Conservation (phyloP, 1,284 basidiomycete species). For the Moesziomyces sp. region DNA sequence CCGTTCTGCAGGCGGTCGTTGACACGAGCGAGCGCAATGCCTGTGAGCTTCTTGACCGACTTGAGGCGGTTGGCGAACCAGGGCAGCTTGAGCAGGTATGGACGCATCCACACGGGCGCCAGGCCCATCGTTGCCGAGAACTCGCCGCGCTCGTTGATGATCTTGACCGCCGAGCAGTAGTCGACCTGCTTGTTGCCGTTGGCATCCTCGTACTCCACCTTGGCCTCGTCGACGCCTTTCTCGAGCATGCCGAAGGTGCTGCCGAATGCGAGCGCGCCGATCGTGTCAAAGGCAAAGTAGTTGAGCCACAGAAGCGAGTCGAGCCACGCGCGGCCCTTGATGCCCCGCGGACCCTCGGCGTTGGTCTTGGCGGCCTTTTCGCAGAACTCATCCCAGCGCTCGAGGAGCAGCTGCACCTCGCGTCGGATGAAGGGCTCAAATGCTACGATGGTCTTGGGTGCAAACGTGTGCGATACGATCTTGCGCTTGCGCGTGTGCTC, state of each 20-base stretch:
- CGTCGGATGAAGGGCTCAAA: slow-evolving; percentile 63
- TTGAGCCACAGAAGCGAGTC: slow-evolving; percentile 75
- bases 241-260: slow-evolving; percentile 85
- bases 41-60: slow-evolving; percentile 76
- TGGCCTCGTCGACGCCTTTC: slow-evolving; percentile 78
- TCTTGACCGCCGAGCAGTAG: slow-evolving; percentile 82
- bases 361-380: slow-evolving; percentile 46
- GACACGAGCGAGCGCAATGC: slow-evolving; percentile 79
- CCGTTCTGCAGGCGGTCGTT: slow-evolving; percentile 75
- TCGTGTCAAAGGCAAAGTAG: slow-evolving; percentile 79
- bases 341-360: slow-evolving; percentile 45
- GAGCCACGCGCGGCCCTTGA: slow-evolving; percentile 59
- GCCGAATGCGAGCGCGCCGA: slow-evolving; percentile 65
- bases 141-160: slow-evolving; percentile 89
- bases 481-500: slow-evolving; percentile 90
- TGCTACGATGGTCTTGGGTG: slow-evolving; percentile 69
- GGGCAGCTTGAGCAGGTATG: slow-evolving; percentile 52
- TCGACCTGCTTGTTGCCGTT: slow-evolving; percentile 69
- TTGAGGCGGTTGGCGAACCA: slow-evolving; percentile 80
- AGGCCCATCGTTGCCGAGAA: slow-evolving; percentile 85
- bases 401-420: slow-evolving; percentile 57
- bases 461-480: slow-evolving; percentile 85
- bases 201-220: slow-evolving; percentile 70
- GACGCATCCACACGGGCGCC: slow-evolving; percentile 74
- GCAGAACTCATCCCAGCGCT: slow-evolving; percentile 60